Evolutionary conservation across 768 basidiomycete genomes (phyloP).

Genomic region (Phanerochaete sordida): DNA sequence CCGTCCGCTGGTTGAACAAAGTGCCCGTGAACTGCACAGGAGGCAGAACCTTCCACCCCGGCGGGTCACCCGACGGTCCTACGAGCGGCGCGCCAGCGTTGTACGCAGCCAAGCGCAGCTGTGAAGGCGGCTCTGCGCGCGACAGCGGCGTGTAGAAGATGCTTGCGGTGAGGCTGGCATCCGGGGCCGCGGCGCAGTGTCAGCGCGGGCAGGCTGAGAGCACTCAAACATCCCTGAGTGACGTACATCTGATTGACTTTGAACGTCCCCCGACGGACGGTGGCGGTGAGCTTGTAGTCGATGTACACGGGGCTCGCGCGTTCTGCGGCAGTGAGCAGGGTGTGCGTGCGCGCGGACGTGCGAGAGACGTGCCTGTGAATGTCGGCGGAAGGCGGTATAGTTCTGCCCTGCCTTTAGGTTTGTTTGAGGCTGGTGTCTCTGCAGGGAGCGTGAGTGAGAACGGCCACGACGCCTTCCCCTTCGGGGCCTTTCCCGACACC

Average conservation of each 20-base stretch:
- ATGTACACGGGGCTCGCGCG: constrained; percentile 52
- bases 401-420: constrained; percentile 31
- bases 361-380: constrained; percentile 26
- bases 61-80: constrained; percentile 37
- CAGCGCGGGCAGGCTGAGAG: neutral
- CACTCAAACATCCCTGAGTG: neutral
- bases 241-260: constrained; percentile 48
- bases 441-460: constrained; percentile 45
- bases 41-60: constrained; percentile 36
- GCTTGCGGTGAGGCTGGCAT: constrained; percentile 27
- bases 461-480: constrained; percentile 45
- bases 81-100: constrained; percentile 28
- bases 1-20: constrained; percentile 29
- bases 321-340: constrained; percentile 31
- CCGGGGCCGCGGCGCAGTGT: neutral
- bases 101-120: constrained; percentile 34
- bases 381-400: constrained; percentile 45
- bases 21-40: constrained; percentile 31
- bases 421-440: constrained; percentile 34
- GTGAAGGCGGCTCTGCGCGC: constrained; percentile 33
- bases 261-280: constrained; percentile 44
- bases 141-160: constrained; percentile 32
- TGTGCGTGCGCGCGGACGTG: neutral
- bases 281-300: constrained; percentile 52
- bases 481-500: constrained; percentile 32